Percentiles rank a stretch among this genome's conserved stretches.
phyloP scores from a whole-genome alignment of 768 basidiomycete genomes.

The Grammothele lineata region DNA sequence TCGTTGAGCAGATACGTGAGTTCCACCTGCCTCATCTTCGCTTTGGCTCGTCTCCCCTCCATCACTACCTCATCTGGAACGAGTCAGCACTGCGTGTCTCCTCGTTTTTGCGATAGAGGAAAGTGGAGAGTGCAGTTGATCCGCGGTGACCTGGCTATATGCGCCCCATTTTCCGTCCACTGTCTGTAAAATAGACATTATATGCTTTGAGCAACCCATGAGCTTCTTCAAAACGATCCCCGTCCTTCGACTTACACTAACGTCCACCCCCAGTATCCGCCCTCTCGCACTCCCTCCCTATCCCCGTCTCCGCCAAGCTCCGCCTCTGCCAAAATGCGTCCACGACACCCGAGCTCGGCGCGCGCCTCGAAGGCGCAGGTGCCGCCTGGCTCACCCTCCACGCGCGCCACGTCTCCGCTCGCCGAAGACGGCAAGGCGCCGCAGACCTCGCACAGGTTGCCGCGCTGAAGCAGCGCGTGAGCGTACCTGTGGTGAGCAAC shows the following conservation, averaged over 20 bases:
- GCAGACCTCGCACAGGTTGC: conserved; percentile 63
- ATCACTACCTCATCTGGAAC: not conserved
- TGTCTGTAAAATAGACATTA: no score
- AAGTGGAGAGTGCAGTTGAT: not conserved
- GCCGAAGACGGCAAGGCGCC: conserved; percentile 64
- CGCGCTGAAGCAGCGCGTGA: conserved; percentile 45
- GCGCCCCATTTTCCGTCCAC: not conserved
- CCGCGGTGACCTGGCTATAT: no score
- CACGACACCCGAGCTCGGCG: conserved; percentile 53
- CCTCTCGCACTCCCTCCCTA: conserved; percentile 56
- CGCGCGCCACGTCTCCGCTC: conserved; percentile 67
- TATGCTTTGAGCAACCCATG: not conserved
- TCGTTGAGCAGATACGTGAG: conserved; percentile 61
- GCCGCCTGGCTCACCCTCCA: conserved; percentile 72
- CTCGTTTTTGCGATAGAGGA: not conserved
- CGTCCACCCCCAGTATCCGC: conserved; percentile 45
- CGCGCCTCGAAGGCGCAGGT: conserved; percentile 58
- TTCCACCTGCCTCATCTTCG: not conserved
- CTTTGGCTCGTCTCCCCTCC: not conserved
- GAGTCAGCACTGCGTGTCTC: no score
- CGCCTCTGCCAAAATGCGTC: conserved; percentile 37
- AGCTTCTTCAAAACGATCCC: not conserved
- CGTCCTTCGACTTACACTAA: not conserved
- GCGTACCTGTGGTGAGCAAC: conserved; percentile 67
- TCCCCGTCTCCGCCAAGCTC: conserved; percentile 64